Evolutionary conservation across 2,329 filamentous ascomycete species (phyloP), one percentile per base, ranked within the genome.

Genomic region (Zarea fungicola): DNA sequence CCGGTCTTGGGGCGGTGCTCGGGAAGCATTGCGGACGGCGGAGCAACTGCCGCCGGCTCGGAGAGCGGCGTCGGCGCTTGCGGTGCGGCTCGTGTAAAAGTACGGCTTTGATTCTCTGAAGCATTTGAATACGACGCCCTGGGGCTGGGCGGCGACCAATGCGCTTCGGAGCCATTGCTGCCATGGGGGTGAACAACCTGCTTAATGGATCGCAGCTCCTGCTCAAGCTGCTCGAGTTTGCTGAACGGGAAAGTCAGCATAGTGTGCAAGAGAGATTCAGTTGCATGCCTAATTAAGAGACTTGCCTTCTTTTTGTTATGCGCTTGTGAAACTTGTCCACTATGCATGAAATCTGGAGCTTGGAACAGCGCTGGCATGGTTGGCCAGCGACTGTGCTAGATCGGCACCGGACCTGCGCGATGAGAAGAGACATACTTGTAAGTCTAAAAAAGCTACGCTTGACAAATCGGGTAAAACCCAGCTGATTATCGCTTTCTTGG

Each of bases 131-230:
- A 58, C n/a, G 57, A 56, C 9, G 54, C 54, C 4, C 59, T 58
- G 5, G 64, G 59, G 41, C 59, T 61, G 10, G 65, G 54, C 9
- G 63, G 60, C 28, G 61, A 59, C 59, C 60, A 62, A 22, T 55
- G 41, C 11, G 55, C 19, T 2, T 59, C 59, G 21, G 28, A 26
- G 26, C 50, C 46, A 5, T 55, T 53, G 19, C 21, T 50, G 34
- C 47, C 54, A 18, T 58, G 62, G 13, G 45, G 44, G 31, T 65
- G 61, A 35, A 80, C 76, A 37, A 70, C 73, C 54, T 78, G 69
- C 55, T 77, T 78, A 56, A 79, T 78, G 57, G 64, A 74, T 53
- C 68, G 71, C n/a, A 80, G 70, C 57, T 79, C 76, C 52, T 75
- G 72, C 43, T 74, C 76, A 5, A 80, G 64, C 52, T 76, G 72